A percentile compares a stretch with the other conserved stretches of the same genome.
Conservation (phyloP, 768 basidiomycete species). For the Collybia sp. region DNA sequence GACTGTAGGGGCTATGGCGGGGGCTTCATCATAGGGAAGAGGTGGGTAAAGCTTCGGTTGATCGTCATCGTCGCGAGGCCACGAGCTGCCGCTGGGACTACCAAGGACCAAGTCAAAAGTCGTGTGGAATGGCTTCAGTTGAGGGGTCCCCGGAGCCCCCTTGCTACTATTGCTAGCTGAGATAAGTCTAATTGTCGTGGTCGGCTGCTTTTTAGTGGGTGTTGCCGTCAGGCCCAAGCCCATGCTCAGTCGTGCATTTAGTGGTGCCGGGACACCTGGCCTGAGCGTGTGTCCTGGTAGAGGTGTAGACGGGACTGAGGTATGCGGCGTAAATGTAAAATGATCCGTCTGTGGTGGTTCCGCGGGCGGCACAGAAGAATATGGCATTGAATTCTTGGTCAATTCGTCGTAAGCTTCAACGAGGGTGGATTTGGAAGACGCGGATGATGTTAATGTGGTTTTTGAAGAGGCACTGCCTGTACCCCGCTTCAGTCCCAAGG, state of each 20-base stretch:
- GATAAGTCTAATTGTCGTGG: slow-evolving; percentile 49
- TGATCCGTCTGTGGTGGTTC: slow-evolving; percentile 40
- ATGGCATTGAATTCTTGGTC: slow-evolving; percentile 34
- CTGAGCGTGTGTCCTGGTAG: slow-evolving; percentile 57
- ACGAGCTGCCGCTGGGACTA: slow-evolving; percentile 36
- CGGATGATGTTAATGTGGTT: slow-evolving; percentile 12
- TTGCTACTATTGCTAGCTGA: slow-evolving; percentile 21
- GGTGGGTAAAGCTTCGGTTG: slow-evolving; percentile 30
- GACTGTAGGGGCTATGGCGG: slow-evolving; percentile 5
- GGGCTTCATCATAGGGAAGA: slow-evolving; percentile 23
- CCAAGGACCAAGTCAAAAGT: slow-evolving; percentile 63
- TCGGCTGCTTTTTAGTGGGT: slow-evolving; percentile 34
- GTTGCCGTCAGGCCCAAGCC: slow-evolving; percentile 38
- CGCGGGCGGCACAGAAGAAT: slow-evolving; percentile 33
- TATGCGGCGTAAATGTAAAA: slow-evolving; percentile 36
- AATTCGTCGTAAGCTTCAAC: slow-evolving; percentile 28
- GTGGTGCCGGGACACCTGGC: slow-evolving; percentile 57
- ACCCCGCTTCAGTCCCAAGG: slow-evolving; percentile 69
- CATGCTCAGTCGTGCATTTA: slow-evolving; percentile 56
- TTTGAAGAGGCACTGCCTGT: slow-evolving; percentile 29
- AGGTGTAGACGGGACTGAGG: slow-evolving; percentile 25
- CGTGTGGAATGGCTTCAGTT: slow-evolving; percentile 61
- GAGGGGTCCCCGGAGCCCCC: slow-evolving; percentile 42
- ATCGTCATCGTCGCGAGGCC: slow-evolving; percentile 23
- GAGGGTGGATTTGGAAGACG: slow-evolving; percentile 7